These are phyloP conservation scores for Zoysia pacifica DNA, from an alignment of 176 grass and related monocot genomes.

Conservation along the genomic window DNA sequence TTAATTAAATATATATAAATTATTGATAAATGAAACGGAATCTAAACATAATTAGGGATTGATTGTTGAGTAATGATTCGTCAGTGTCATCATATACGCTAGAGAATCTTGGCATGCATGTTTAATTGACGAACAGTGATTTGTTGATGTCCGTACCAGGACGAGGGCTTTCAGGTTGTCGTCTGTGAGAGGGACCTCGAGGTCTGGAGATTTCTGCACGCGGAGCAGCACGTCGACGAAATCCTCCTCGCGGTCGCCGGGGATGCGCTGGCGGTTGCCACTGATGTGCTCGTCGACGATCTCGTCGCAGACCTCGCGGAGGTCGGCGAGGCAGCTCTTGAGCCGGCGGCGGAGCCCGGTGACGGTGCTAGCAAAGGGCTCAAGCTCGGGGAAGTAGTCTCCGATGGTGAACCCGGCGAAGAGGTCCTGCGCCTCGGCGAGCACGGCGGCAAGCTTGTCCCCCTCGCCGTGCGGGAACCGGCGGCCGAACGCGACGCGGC, in stretches of 20 bases:
- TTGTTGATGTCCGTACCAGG: background rate
- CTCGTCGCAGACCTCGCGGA: conserved; percentile 11
- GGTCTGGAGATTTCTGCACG: conserved; percentile 43
- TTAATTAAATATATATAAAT: too few species aligned
- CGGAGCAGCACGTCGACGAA: conserved; percentile 45
- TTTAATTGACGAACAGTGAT: too few species aligned
- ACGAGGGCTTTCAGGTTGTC: conserved; percentile 53
- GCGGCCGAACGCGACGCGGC: conserved; percentile 44
- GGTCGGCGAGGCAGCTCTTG: conserved; percentile 24
- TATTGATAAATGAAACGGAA: too few species aligned
- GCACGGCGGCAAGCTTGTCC: conserved; percentile 23
- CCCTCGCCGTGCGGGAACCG: conserved; percentile 2
- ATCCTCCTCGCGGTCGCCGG: conserved; percentile 5
- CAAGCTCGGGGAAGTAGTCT: conserved; percentile 35
- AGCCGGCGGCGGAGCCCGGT: conserved; percentile 37
- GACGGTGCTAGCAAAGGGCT: conserved; percentile 8
- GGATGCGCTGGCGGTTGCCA: background rate
- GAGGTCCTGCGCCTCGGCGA: conserved; percentile 30
- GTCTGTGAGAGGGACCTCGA: conserved; percentile 47
- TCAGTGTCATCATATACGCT: too few species aligned
- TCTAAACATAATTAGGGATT: too few species aligned
- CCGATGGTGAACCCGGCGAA: conserved; percentile 37
- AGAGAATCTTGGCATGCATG: too few species aligned
- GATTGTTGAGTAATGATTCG: too few species aligned
- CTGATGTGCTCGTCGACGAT: conserved; percentile 28